Evolutionary conservation across 2,329 filamentous ascomycete species (phyloP).

Genomic region (Claviceps cyperi): DNA sequence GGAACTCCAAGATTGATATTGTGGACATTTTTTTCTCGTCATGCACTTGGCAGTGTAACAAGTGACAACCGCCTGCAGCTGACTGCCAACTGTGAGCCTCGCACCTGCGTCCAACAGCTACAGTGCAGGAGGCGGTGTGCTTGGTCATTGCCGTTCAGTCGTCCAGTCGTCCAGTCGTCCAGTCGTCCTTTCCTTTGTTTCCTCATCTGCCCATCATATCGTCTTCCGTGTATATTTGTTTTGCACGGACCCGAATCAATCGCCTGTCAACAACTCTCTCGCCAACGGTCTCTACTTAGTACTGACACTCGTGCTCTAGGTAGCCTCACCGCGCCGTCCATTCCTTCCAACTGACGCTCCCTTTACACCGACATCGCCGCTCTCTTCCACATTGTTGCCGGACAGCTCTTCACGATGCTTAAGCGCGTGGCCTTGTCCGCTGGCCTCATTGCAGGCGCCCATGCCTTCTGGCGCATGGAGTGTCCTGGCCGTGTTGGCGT

Average conservation of each 20-base stretch:
- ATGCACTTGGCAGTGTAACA: neutral
- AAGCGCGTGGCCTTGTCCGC: constrained; percentile 19
- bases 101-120: neutral
- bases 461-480: constrained; percentile 83
- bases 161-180: too few relatives aligned
- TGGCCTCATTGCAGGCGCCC: constrained; percentile 24
- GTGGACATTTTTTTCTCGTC: too few relatives aligned
- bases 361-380: neutral
- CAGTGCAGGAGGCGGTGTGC: neutral
- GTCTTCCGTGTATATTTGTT: neutral
- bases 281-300: neutral
- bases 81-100: neutral
- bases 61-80: neutral
- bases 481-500: constrained; percentile 58
- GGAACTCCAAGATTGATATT: too few relatives aligned
- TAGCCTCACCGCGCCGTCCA: constrained; percentile 21
- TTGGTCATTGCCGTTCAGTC: neutral
- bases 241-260: too few relatives aligned
- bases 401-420: constrained; percentile 16
- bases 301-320: constrained; percentile 15
- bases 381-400: neutral
- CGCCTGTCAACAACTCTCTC: too few relatives aligned
- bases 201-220: neutral
- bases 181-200: neutral
- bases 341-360: constrained; percentile 12